phyloP scores from a whole-genome alignment of 108 stramenopile genomes.

The Thalassiosira profunda region DNA sequence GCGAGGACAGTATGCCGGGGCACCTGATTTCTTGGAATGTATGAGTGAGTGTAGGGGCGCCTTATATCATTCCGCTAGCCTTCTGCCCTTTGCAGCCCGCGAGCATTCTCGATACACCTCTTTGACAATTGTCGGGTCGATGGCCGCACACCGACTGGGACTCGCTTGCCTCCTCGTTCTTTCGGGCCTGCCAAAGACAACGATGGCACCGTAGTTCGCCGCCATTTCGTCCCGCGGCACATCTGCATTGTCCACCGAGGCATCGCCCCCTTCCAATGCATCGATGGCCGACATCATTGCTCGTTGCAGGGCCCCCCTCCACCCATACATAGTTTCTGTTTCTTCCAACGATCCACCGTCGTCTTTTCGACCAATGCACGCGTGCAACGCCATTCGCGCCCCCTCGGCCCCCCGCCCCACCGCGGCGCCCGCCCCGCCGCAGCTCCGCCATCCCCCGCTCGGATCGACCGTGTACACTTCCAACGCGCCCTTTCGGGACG shows the following conservation, averaged over 20 bases:
- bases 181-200: too few relatives aligned
- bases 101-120: too few relatives aligned
- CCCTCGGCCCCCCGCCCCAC: constrained; percentile 43
- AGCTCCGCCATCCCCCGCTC: constrained; percentile 46
- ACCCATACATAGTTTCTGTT: neutral
- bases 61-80: too few relatives aligned
- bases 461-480: constrained; percentile 57
- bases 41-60: too few relatives aligned
- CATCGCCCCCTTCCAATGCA: constrained; percentile 27
- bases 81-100: too few relatives aligned
- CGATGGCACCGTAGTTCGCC: constrained; percentile 23
- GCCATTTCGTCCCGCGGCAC: neutral
- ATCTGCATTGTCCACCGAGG: neutral
- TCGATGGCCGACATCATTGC: constrained; percentile 43
- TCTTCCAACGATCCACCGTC: neutral
- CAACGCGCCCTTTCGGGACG: constrained; percentile 8
- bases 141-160: too few relatives aligned
- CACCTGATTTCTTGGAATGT: too few relatives aligned
- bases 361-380: neutral
- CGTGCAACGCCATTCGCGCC: constrained; percentile 12
- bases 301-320: constrained; percentile 47
- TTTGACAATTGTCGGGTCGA: too few relatives aligned
- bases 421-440: constrained; percentile 27
- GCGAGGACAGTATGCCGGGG: too few relatives aligned
- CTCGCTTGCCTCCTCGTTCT: too few relatives aligned